Evolutionary conservation across 2,329 filamentous ascomycete species (phyloP).

Genomic region (Hymenoscyphus salicellus): DNA sequence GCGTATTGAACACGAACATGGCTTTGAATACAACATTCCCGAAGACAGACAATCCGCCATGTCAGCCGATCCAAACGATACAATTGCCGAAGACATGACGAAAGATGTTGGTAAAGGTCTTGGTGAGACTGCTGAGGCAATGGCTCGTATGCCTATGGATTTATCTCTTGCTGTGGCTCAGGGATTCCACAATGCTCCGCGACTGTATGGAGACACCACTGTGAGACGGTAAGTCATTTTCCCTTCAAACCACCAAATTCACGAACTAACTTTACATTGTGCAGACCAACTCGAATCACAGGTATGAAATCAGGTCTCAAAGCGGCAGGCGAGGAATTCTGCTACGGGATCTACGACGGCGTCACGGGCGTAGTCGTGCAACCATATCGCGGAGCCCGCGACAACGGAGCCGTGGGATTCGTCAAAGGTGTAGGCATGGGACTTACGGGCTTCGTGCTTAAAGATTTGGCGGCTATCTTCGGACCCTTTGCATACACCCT

Average conservation of each 20-base stretch:
- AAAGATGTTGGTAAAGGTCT: constrained; percentile 30
- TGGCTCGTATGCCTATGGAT: constrained; percentile 53
- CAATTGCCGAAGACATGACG: constrained; percentile 27
- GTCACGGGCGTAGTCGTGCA: constrained; percentile 60
- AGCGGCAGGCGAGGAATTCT: constrained; percentile 59
- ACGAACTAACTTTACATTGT: constrained; percentile 1
- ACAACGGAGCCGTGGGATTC: constrained; percentile 54
- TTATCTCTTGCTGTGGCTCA: constrained; percentile 61
- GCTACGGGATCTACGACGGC: constrained; percentile 63
- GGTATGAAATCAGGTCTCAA: constrained; percentile 61
- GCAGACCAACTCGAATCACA: constrained; percentile 58
- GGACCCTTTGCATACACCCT: constrained; percentile 61
- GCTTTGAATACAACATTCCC: constrained; percentile 2
- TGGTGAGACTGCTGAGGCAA: constrained; percentile 29
- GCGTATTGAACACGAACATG: neutral
- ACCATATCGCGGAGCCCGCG: constrained; percentile 55
- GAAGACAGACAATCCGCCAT: constrained; percentile 21
- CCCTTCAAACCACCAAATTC: neutral
- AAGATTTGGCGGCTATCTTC: constrained; percentile 59
- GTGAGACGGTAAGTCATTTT: constrained; percentile 45
- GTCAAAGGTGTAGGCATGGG: constrained; percentile 57
- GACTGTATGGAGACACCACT: constrained; percentile 67
- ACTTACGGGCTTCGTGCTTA: constrained; percentile 60
- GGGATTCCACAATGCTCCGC: constrained; percentile 68
- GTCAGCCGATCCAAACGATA: constrained; percentile 26